Evolutionary conservation across 2,329 filamentous ascomycete species (phyloP).

Genomic region (Tolypocladium ovalisporum): DNA sequence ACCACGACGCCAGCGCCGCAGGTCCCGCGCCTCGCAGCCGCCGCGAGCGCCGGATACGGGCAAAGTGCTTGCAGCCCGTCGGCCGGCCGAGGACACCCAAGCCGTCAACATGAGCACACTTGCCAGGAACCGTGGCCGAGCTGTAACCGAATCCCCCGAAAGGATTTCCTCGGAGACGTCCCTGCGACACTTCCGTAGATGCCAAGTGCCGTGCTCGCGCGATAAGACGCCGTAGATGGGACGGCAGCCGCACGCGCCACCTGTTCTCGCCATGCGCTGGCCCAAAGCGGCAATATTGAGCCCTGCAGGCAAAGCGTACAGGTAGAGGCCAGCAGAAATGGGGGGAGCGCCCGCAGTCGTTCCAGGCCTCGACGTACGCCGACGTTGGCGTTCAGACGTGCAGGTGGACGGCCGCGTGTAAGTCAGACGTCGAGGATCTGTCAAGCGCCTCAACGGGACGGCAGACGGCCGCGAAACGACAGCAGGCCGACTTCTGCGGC

Average conservation of each 20-base stretch:
- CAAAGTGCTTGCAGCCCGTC: background rate
- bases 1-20: background rate
- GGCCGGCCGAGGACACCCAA: background rate
- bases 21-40: background rate
- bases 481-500: background rate
- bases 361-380: too few relatives aligned
- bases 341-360: background rate
- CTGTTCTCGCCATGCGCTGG: background rate
- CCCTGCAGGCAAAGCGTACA: background rate
- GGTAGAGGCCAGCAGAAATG: background rate
- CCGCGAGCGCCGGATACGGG: background rate
- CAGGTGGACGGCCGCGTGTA: background rate
- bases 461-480: background rate
- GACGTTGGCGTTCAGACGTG: too few relatives aligned
- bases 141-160: background rate
- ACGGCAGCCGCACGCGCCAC: background rate
- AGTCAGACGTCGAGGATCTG: background rate
- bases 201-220: too few relatives aligned
- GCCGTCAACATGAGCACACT: background rate
- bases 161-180: background rate
- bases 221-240: background rate
- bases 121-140: background rate
- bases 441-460: background rate
- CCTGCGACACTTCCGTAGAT: background rate
- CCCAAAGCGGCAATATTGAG: too few relatives aligned